Percentiles rank a stretch among this genome's conserved stretches.
Evolutionary conservation across 257 asterid genomes (phyloP).

Genomic region (Lithospermum erythrorhizon): DNA sequence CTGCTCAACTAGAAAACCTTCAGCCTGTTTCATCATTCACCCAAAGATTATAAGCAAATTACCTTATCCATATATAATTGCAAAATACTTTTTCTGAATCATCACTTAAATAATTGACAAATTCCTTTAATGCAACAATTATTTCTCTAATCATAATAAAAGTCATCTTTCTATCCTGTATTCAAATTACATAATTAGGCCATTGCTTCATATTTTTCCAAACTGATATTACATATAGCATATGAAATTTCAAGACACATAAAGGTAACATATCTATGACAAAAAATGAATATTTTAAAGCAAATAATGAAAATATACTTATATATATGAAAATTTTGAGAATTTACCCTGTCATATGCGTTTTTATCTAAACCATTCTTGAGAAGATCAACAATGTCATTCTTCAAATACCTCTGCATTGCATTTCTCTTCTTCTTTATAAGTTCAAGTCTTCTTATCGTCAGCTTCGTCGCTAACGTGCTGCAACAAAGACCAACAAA

Average conservation of each 20-base stretch:
- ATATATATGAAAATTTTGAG: not conserved
- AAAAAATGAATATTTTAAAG: no score
- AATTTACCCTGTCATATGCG: conserved; percentile 68
- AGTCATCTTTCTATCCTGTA: no score
- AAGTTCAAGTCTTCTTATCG: conserved; percentile 47
- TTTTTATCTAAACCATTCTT: conserved; percentile 40
- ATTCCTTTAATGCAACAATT: no score
- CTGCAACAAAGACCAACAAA: conserved; percentile 22
- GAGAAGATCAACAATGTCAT: conserved; percentile 66
- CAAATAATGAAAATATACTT: no score
- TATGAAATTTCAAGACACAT: no score
- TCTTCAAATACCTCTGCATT: conserved; percentile 60
- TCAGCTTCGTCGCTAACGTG: conserved; percentile 55
- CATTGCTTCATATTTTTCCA: no score
- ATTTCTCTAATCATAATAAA: no score
- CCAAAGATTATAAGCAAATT: not conserved
- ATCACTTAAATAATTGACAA: no score
- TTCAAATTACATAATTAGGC: no score
- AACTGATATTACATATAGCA: no score
- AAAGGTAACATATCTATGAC: no score
- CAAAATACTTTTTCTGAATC: no score
- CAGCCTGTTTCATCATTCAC: conserved; percentile 40
- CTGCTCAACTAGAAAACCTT: conserved; percentile 63
- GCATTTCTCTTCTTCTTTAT: conserved; percentile 69
- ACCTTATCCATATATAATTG: not conserved